A percentile compares a stretch with the other conserved stretches of the same genome.
Evolutionary conservation across 306 rosid species (phyloP).

Genomic region (Echinosophora koreensis): DNA sequence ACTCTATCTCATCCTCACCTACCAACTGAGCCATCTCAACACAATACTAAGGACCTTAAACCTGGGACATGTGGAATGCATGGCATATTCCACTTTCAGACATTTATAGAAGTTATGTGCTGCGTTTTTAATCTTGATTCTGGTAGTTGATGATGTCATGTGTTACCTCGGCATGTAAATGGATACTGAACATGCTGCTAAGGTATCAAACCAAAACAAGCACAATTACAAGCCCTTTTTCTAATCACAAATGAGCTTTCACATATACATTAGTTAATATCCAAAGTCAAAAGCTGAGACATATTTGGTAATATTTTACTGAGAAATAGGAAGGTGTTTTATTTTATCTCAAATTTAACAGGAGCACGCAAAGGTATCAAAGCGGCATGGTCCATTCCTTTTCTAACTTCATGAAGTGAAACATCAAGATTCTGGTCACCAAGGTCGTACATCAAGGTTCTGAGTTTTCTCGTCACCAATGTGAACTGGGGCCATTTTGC

Average conservation of each 20-base stretch:
- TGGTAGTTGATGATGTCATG: slow-evolving; percentile 53
- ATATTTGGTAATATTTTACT: slow-evolving; percentile 10
- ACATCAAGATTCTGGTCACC: background rate
- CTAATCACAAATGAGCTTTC: background rate
- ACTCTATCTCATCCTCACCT: slow-evolving; percentile 67
- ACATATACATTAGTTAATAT: slow-evolving; percentile 8
- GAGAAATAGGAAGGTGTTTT: slow-evolving; percentile 4
- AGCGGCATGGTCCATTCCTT: slow-evolving; percentile 23
- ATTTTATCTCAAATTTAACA: background rate
- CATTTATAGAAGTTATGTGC: slow-evolving; percentile 16
- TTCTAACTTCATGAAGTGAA: background rate
- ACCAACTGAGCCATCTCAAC: slow-evolving; percentile 63
- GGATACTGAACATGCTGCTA: slow-evolving; percentile 24
- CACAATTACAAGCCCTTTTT: background rate
- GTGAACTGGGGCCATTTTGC: background rate
- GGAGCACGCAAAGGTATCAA: slow-evolving; percentile 27
- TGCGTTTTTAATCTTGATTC: background rate
- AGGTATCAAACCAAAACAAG: background rate
- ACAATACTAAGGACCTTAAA: slow-evolving; percentile 20
- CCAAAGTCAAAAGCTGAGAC: slow-evolving; percentile 20
- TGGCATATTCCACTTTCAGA: background rate
- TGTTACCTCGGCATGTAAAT: slow-evolving; percentile 43
- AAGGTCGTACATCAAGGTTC: background rate
- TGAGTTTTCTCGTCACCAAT: background rate
- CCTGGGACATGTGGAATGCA: background rate